Base-by-base conservation (phyloP, 371 early-diverging fungal species). In the Gilbertella persicaria region DNA sequence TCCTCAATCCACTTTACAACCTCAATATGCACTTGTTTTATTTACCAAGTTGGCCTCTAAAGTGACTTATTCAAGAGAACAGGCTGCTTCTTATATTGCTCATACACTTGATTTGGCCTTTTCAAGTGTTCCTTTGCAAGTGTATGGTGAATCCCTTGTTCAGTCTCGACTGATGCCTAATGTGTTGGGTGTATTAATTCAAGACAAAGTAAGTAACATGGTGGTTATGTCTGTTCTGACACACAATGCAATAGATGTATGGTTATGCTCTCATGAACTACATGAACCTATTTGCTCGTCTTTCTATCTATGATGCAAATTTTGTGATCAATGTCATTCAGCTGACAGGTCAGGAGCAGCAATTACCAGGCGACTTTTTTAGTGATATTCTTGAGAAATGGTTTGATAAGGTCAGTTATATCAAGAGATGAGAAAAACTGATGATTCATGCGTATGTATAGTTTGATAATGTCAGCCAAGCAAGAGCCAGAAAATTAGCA, bases 361-460 rank as follows among this genome's bases (percentile, higher is more conserved):
- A 72, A 4, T 47, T 63, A 5, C 51, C 56, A 23, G 45, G 60
- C 8, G 60, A 68, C 24, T 76, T 85, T 42, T 45, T 85, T 23
- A 67, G 67, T 8, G 52, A 60, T 38, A 58, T 85, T 14, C 24
- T 87, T 16, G 85, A 84, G 30, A 50, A 64, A 28, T 88, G 87
- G 89, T 65, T 85, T 58, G 87, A 88, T 30, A 87, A 84, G 79
- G 89, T 85, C n/a, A n/a, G n/a, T n/a, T n/a, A n/a, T n/a, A n/a
- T n/a, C n/a, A n/a, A 71, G 42, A 29, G 23, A 14, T 5, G 0
- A 19, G 38, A 29, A 33, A 42, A 16, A 10, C 24, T 10, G 3
- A 4, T 38, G 12, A 50, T 47, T 30, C 16, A 29, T 9, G 30
- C 36, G 55, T 24, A 43, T 40, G 13, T 38, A 25, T 58, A 90